Base-by-base conservation (phyloP, 1,284 basidiomycete species). In the Leccinum griseonigrum region DNA sequence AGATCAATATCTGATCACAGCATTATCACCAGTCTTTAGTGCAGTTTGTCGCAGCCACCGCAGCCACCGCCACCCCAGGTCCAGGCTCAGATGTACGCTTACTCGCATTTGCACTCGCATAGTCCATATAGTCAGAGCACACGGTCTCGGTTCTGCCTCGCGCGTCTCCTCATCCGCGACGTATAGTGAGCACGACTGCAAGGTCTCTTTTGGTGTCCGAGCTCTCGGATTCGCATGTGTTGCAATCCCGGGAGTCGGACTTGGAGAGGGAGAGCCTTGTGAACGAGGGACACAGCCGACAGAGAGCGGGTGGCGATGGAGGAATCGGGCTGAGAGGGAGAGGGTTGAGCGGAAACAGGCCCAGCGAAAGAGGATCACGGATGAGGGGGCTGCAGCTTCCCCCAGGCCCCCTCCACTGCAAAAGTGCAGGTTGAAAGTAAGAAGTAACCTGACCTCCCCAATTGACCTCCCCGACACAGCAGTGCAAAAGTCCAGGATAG, bases 111-210 rank as follows among this genome's bases (percentile, higher is more conserved):
- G 51, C n/a, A 52, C 10, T 32, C 31, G 9, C 52, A 53, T 16
- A 64, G 48, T 52, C 71, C 26, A 46, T 22, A n/a, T 62, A 72
- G 55, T 55, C 68, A 11, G 74, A 72, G 26, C 73, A 58, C 8
- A 64, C 60, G 22, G 14, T 65, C 13, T 69, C 74, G 3, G 54
- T n/a, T 72, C 70, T 32, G 56, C 71, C 3, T 75, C 71, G 14
- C 71, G 66, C 50, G 34, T 63, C 52, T 71, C 71, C 13, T 69
- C 74, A 32, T 68, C 68, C n/a, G 58, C 59, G 18, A 60, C 57
- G 6, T 68, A 70, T 4, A 53, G 60, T 28, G 74, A 74, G 29
- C 74, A 63, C 13, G 74, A 74, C 43, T 63, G 73, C n/a, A 75
- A 63, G 56, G 32, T 28, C 1, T 68, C 74, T 16, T 32, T n/a